A percentile compares a stretch with the other conserved stretches of the same genome.
Evolutionary conservation across 192 early-diverging fungal genomes (phyloP).

Genomic region (Coemansia sp.): DNA sequence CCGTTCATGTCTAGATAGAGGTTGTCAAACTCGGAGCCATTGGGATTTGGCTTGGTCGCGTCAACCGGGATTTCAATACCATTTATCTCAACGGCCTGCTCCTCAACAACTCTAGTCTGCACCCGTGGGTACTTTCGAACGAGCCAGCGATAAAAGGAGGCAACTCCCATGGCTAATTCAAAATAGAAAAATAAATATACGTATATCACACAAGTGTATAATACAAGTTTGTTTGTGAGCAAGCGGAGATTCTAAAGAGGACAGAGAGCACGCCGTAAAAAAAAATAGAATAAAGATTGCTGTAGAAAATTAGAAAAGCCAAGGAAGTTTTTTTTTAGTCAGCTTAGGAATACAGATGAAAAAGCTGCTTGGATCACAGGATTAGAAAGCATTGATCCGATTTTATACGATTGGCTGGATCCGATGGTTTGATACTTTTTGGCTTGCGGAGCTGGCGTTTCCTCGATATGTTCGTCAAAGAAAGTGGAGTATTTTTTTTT

Average conservation of each 20-base stretch:
- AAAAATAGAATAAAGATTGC: background rate
- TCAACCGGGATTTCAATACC: conserved; percentile 83
- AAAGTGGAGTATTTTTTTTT: background rate
- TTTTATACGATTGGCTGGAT: background rate
- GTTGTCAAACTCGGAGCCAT: conserved; percentile 91
- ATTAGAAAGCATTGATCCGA: background rate
- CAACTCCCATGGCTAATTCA: conserved; percentile 67
- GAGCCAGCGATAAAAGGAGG: conserved; percentile 79
- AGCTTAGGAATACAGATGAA: background rate
- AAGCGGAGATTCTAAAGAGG: background rate
- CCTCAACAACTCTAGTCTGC: conserved; percentile 69
- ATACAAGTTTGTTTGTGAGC: background rate
- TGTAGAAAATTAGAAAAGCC: background rate
- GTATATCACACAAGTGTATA: conserved; percentile 8
- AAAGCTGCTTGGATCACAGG: background rate
- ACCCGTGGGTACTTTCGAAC: conserved; percentile 75
- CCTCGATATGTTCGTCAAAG: too few relatives aligned
- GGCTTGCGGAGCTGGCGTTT: too few relatives aligned
- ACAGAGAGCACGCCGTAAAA: background rate
- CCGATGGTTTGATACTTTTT: too few relatives aligned
- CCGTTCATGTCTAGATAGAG: conserved; percentile 99
- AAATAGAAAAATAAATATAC: background rate
- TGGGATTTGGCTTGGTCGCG: conserved; percentile 84
- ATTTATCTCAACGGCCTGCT: conserved; percentile 62
- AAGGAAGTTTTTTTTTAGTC: background rate